A percentile compares a stretch with the other conserved stretches of the same genome.
Conservation (phyloP, 1,139 yeast species). For the Candida anutae region DNA sequence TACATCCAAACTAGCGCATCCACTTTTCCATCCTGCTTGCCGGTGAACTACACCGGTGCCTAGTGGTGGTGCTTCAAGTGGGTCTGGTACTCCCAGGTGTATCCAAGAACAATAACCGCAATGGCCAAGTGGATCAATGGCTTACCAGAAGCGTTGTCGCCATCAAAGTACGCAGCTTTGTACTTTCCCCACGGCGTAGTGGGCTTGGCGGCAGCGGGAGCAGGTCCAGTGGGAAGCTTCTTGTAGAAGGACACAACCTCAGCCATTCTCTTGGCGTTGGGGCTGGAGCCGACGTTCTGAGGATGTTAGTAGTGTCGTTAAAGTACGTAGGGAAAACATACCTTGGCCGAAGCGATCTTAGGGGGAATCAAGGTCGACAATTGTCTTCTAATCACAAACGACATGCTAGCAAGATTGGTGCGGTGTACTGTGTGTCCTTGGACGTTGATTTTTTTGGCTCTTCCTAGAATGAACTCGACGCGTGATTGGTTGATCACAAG, state of each 20-base stretch:
- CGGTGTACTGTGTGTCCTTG: background rate
- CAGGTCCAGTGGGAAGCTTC: conserved; percentile 91
- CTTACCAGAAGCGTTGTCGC: conserved; percentile 71
- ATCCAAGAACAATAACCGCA: conserved; percentile 69
- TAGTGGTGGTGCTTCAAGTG: conserved; percentile 51
- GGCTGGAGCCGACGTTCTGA: conserved; percentile 87
- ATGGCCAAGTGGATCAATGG: conserved; percentile 76
- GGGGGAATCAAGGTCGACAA: conserved; percentile 97
- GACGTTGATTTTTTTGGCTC: too few species aligned
- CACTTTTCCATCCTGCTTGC: too few species aligned
- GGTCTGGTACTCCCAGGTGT: conserved; percentile 90
- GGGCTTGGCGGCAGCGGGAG: conserved; percentile 63
- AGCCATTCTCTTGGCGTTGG: conserved; percentile 94
- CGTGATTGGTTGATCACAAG: too few species aligned
- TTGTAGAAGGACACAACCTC: conserved; percentile 94
- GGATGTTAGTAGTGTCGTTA: conserved; percentile 27
- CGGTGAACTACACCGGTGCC: too few species aligned
- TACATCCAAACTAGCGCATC: too few species aligned
- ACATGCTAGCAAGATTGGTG: conserved; percentile 37
- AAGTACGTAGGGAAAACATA: conserved; percentile 31
- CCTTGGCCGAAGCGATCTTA: conserved; percentile 93
- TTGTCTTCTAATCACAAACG: conserved; percentile 84
- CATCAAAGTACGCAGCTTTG: conserved; percentile 73
- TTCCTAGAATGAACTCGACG: too few species aligned
- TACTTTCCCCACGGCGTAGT: conserved; percentile 67